These are phyloP conservation scores for Trichoderma asperelloides DNA, from an alignment of 495 filamentous ascomycete species.

Conservation along the genomic window DNA sequence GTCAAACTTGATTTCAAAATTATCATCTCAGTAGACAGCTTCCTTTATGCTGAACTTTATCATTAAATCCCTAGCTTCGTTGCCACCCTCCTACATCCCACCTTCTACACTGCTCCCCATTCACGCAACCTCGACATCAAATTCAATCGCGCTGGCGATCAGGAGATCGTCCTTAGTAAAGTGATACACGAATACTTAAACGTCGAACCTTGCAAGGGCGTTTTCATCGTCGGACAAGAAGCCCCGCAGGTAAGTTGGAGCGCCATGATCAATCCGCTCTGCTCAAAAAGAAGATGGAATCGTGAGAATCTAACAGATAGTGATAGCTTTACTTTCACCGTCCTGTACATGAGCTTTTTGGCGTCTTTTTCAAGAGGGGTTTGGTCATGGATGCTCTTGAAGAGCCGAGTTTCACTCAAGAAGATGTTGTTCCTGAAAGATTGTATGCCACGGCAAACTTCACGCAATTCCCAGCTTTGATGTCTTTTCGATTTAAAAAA, in stretches of 20 bases:
- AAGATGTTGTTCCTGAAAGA: conserved; percentile 15
- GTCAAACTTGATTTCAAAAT: no score
- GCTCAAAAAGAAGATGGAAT: background rate
- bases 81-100: conserved; percentile 34
- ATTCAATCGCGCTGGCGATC: conserved; percentile 18
- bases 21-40: no score
- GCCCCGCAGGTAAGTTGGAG: conserved; percentile 20
- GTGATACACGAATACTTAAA: conserved; percentile 27
- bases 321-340: conserved; percentile 33
- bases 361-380: conserved; percentile 26
- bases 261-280: background rate
- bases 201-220: conserved; percentile 26
- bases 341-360: conserved; percentile 30
- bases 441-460: conserved; percentile 25
- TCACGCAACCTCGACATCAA: conserved; percentile 21
- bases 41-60: background rate
- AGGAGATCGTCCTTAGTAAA: conserved; percentile 19
- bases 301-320: background rate
- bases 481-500: conserved; percentile 24
- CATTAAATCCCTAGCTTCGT: conserved; percentile 24
- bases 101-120: conserved; percentile 33
- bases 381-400: conserved; percentile 35
- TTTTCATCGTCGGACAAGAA: conserved; percentile 23
- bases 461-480: conserved; percentile 27
- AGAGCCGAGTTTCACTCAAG: conserved; percentile 29